These are phyloP conservation scores for Cordia subcordata DNA, from an alignment of 257 asterid genomes.

Conservation along the genomic window DNA sequence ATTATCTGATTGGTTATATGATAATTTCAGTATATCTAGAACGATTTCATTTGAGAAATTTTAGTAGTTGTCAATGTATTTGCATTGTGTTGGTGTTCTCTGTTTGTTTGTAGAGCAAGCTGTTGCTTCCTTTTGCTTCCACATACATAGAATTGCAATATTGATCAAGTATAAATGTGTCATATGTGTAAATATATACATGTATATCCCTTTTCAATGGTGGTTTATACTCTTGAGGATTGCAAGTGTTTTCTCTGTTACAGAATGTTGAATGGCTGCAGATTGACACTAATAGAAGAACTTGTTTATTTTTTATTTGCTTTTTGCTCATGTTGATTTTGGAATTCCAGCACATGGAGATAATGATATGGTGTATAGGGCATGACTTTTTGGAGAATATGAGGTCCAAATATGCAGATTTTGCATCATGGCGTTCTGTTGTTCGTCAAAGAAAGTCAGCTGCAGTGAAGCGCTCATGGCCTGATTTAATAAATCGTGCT, in stretches of 20 bases:
- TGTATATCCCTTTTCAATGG: background rate
- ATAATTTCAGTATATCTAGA: no score
- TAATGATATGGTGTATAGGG: slow-evolving; percentile 81
- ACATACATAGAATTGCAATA: background rate
- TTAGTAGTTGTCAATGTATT: no score
- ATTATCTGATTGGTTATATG: background rate
- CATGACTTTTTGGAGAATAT: slow-evolving; percentile 70
- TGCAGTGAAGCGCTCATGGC: slow-evolving; percentile 81
- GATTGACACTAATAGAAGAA: background rate
- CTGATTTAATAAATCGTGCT: slow-evolving; percentile 34
- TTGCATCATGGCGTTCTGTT: slow-evolving; percentile 56
- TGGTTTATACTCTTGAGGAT: background rate
- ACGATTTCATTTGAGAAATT: no score
- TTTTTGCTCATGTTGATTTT: slow-evolving; percentile 1
- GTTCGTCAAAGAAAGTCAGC: slow-evolving; percentile 70
- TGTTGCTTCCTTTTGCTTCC: background rate
- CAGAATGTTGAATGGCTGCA: background rate
- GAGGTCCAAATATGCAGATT: slow-evolving; percentile 43
- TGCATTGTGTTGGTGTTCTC: background rate
- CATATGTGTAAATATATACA: background rate
- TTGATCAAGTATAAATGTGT: background rate
- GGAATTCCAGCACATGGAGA: slow-evolving; percentile 72
- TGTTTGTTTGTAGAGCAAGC: background rate
- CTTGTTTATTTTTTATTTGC: background rate
- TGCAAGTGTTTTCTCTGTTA: background rate